Conservation (phyloP, 495 filamentous ascomycete species). For the Friedmanniomyces endolithicus region DNA sequence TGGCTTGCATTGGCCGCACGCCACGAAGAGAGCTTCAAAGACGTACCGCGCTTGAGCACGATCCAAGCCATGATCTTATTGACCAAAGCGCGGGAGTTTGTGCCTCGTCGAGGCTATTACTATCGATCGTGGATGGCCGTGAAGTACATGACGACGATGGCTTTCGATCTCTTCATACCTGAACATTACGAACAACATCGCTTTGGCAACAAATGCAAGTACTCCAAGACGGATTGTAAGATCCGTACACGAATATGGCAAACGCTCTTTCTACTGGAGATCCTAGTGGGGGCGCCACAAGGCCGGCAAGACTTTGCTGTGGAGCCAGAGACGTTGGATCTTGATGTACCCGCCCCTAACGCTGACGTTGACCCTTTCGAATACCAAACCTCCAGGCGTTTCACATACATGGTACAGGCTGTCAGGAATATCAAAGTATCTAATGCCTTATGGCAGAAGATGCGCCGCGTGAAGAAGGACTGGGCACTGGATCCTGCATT, state of each 20-base stretch:
- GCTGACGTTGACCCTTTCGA: conserved; percentile 65
- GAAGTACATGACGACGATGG: conserved; percentile 83
- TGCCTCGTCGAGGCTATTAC: conserved; percentile 89
- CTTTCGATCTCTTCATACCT: conserved; percentile 80
- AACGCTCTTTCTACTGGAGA: conserved; percentile 69
- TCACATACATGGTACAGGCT: conserved; percentile 63
- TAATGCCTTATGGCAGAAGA: conserved; percentile 57
- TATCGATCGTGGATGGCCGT: conserved; percentile 97
- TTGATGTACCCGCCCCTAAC: conserved; percentile 49
- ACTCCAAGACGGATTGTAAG: conserved; percentile 10
- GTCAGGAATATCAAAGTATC: conserved; percentile 69
- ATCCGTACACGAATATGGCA: conserved; percentile 81
- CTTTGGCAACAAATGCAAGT: conserved; percentile 35
- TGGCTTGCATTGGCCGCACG: conserved; percentile 90
- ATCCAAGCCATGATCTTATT: conserved; percentile 83
- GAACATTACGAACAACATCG: conserved; percentile 73
- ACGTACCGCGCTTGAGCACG: conserved; percentile 83
- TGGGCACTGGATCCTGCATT: conserved; percentile 86
- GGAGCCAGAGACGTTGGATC: conserved; percentile 63
- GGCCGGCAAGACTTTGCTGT: conserved; percentile 76
- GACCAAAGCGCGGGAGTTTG: conserved; percentile 80
- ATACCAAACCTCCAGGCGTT: conserved; percentile 65
- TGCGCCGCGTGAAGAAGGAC: conserved; percentile 68
- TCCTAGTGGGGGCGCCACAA: conserved; percentile 93
- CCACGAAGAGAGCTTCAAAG: conserved; percentile 92